Base-by-base conservation (phyloP, 2,329 filamentous ascomycete species). In the Arachnomyces sp. region DNA sequence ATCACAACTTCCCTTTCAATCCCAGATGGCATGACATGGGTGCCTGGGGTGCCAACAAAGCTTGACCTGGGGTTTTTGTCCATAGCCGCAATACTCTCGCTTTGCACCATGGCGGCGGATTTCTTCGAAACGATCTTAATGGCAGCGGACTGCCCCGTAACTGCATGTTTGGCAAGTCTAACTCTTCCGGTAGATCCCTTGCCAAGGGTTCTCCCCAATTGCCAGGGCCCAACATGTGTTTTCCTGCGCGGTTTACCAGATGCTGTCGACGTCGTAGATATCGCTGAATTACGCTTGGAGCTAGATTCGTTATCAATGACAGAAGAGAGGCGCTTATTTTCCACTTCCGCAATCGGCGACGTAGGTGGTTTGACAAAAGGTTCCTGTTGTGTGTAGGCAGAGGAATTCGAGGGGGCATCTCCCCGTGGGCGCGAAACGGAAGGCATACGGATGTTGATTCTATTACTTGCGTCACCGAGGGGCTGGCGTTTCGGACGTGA, bases 1-100 rank as follows among this genome's bases (percentile, higher is more conserved):
- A 98, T 93, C 25, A 90, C 88, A 31, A 98, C 89, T 59, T 98
- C 92, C 40, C 92, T 77, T 64, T 96, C 90, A 45, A 98, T 84
- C 1, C 88, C 84, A 54, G 90, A 79, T 1, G 90, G 90, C 58
- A 94, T 88, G 39, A 77, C 74, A 49, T 80, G 76, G 43, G 82
- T 72, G 31, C 80, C 79, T 37, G 76, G 70, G 28, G 72, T 67
- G 9, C 20, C 20, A 25, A 9, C 20, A 5, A 25, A n/a, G n/a
- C n/a, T 25, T 9, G 9, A 25, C 44, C 67, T 70, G 29, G 71
- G 72, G 60, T 80, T 83, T 51, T 81, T 76, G 56, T 90, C 87
- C 47, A 95, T 76, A 36, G 84, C 82, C 11, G 83, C 83, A 58
- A 95, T 74, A 59, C 89, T 95, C 49, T 87, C 81, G 38, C 88